phyloP scores from a whole-genome alignment of 495 filamentous ascomycete species.

The Annulohypoxylon maeteangense region DNA sequence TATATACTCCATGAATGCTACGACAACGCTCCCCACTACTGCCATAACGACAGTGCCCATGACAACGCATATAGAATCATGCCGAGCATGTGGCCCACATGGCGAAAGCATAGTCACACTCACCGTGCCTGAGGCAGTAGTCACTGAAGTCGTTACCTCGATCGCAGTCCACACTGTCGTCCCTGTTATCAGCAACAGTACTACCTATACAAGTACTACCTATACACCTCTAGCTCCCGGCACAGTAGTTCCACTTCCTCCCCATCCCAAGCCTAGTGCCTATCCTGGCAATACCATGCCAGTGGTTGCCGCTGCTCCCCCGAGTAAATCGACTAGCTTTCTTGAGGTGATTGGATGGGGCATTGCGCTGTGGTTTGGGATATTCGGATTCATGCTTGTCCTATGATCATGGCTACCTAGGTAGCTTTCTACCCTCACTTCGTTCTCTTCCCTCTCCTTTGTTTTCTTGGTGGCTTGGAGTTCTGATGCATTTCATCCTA shows the following conservation, averaged over 20 bases:
- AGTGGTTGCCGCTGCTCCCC: background rate
- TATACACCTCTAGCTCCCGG: background rate
- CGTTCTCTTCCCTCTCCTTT: background rate
- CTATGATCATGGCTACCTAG: constrained; percentile 13
- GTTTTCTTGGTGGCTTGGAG: background rate
- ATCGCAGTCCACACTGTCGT: constrained; percentile 42
- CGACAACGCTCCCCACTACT: background rate
- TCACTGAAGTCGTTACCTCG: constrained; percentile 23
- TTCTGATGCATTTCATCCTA: background rate
- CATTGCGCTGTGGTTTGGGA: constrained; percentile 27
- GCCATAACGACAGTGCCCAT: constrained; percentile 31
- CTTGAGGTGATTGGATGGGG: constrained; percentile 15
- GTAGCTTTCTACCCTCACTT: background rate
- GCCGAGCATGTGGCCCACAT: constrained; percentile 33
- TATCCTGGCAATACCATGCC: background rate
- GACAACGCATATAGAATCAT: constrained; percentile 32
- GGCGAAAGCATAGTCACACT: constrained; percentile 43
- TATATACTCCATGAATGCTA: background rate
- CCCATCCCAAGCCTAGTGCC: background rate
- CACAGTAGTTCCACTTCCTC: background rate
- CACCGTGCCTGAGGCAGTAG: constrained; percentile 28
- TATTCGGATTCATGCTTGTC: constrained; percentile 30
- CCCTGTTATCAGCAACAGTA: constrained; percentile 12
- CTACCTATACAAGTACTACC: background rate
- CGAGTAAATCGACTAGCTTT: background rate